phyloP scores from a whole-genome alignment of 495 filamentous ascomycete genomes.

The Melanomma pulvis-pyrius region DNA sequence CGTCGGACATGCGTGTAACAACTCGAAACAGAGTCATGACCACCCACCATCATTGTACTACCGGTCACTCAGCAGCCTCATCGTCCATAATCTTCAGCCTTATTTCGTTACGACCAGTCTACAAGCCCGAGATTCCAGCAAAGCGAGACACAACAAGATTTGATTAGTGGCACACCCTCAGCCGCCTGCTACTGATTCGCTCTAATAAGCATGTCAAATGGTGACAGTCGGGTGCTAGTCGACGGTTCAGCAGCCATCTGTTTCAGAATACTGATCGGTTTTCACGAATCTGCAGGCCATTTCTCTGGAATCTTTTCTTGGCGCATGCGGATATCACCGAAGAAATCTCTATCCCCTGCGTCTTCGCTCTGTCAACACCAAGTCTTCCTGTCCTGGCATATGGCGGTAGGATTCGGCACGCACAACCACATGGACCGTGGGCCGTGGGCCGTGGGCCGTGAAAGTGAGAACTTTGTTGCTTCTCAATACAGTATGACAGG shows the following conservation, averaged over 20 bases:
- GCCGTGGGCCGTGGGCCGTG: no score
- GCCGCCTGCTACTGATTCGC: not conserved
- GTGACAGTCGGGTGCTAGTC: not conserved
- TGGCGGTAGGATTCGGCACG: not conserved
- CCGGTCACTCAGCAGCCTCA: not conserved
- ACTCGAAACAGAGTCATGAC: constrained; percentile 13
- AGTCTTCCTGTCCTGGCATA: not conserved
- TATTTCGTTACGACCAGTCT: not conserved
- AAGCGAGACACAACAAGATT: not conserved
- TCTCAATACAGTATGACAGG: not conserved
- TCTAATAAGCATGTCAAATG: constrained; percentile 5
- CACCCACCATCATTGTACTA: not conserved
- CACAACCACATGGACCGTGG: not conserved
- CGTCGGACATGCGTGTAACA: constrained; percentile 10
- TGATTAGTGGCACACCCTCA: not conserved
- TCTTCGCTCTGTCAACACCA: not conserved
- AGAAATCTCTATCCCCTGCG: not conserved
- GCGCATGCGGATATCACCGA: not conserved
- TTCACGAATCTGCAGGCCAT: not conserved
- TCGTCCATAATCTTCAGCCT: not conserved
- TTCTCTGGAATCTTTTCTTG: not conserved
- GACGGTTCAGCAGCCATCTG: not conserved
- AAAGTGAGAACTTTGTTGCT: not conserved
- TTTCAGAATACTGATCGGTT: not conserved
- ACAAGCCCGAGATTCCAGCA: not conserved